Conservation (phyloP, 352 stramenopile species). For the Globisporangium alternatum region DNA sequence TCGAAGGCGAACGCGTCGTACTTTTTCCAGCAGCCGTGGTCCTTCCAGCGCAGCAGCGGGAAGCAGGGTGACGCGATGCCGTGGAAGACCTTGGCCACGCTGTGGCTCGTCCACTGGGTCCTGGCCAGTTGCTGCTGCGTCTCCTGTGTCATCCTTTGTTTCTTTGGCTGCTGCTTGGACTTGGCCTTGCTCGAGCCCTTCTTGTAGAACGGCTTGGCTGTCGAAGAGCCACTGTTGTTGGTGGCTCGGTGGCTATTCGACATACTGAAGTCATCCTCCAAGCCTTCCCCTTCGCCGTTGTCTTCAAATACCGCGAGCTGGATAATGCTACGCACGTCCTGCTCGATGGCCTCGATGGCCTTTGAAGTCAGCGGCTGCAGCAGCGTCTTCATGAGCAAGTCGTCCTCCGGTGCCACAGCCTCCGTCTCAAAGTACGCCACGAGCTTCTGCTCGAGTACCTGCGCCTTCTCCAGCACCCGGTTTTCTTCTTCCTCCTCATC, state of each 20-base stretch:
- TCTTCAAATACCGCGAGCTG: slow-evolving; percentile 18
- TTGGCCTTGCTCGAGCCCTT: not conserved
- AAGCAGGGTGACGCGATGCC: slow-evolving; percentile 67
- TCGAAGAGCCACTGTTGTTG: not conserved
- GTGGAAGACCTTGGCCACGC: slow-evolving; percentile 77
- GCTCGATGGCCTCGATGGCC: slow-evolving; percentile 54
- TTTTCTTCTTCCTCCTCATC: slow-evolving; percentile 17
- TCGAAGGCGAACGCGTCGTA: slow-evolving; percentile 73
- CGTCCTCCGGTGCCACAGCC: slow-evolving; percentile 23
- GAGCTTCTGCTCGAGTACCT: slow-evolving; percentile 43
- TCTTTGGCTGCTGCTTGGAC: slow-evolving; percentile 1
- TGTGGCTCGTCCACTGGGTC: slow-evolving; percentile 55
- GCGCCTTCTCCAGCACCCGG: slow-evolving; percentile 28
- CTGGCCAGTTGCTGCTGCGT: slow-evolving; percentile 11
- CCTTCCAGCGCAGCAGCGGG: slow-evolving; percentile 51
- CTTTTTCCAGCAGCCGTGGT: slow-evolving; percentile 63
- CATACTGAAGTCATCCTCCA: not conserved
- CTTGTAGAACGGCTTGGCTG: not conserved
- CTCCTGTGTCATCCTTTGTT: not conserved
- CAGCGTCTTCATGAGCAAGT: slow-evolving; percentile 34
- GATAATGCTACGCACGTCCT: slow-evolving; percentile 41
- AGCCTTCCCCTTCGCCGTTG: slow-evolving; percentile 16
- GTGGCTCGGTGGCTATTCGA: not conserved
- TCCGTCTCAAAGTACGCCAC: slow-evolving; percentile 68
- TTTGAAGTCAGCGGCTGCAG: slow-evolving; percentile 47